A percentile compares a stretch with the other conserved stretches of the same genome.
Conservation (phyloP, 768 basidiomycete genomes). For the Cystobasidium ongulense region DNA sequence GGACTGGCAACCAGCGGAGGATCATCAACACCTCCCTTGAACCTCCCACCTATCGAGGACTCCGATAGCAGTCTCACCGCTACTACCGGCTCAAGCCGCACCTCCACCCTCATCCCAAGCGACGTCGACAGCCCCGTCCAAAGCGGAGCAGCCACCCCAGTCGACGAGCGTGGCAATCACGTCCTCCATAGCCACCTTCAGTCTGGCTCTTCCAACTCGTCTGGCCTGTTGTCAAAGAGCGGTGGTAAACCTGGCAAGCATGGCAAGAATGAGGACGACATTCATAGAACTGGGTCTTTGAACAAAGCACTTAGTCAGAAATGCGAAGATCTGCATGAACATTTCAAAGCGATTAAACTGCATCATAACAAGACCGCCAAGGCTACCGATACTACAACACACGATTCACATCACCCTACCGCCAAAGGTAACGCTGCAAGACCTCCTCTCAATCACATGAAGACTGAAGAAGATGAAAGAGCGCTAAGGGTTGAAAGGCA, state of each 20-base stretch:
- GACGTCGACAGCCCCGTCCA: neutral
- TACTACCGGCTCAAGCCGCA: neutral
- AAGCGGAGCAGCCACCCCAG: slow-evolving; percentile 8
- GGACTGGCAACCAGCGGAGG: too few relatives aligned
- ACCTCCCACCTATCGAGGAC: neutral
- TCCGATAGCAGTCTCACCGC: neutral
- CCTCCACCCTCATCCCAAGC: neutral
- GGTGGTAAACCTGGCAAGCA: neutral
- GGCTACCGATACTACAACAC: neutral
- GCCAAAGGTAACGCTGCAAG: neutral
- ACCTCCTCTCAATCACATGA: slow-evolving; percentile 2
- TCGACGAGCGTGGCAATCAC: neutral
- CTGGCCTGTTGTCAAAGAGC: too few relatives aligned
- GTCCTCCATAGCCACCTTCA: neutral
- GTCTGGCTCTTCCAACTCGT: neutral
- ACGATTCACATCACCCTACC: neutral
- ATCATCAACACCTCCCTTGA: neutral
- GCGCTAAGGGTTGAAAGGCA: slow-evolving; percentile 14
- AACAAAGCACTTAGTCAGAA: neutral
- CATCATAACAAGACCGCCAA: neutral
- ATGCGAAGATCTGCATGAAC: slow-evolving; percentile 25
- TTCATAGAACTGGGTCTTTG: slow-evolving; percentile 5
- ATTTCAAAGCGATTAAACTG: slow-evolving; percentile 17
- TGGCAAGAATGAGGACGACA: neutral
- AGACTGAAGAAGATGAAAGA: slow-evolving; percentile 17